Evolutionary conservation across 2,329 filamentous ascomycete genomes (phyloP), one percentile per base, ranked within the genome.

Genomic region (Lithohypha guttulata): DNA sequence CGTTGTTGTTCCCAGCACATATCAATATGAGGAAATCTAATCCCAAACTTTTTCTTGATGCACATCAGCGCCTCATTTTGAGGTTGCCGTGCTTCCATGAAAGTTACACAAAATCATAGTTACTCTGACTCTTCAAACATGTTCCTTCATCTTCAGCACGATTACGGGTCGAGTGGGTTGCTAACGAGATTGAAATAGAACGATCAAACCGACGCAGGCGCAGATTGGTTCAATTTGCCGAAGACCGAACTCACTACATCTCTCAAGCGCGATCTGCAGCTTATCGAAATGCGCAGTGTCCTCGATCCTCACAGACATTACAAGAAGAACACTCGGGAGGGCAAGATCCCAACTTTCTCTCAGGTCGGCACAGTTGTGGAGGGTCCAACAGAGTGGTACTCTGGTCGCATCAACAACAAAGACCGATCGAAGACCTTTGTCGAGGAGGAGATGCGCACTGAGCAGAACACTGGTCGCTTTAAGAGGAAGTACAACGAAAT

Each of bases 261-360:
- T 55, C 69, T 95, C 45, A 93, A 87, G 62, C 75, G 85, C 51
- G 89, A 98, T 57, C 69, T 95, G 35, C 86, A 95, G 60, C 68
- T 96, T 8, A 68, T 98, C 43, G 79, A 84, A 49, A 89, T 95
- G 81, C 78, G 91, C 59, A 80, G 79, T 41, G 79, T 94, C 14
- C 70, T 96, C 15, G 89, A 96, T 50, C 79, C 86, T 1, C 89
- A 96, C 58, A 72, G 82, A 34, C 82, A 89, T 54, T 93, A 93
- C 69, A 93, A 89, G 59, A 96, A 95, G 60, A 73, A 66, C 35
- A 71, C 76, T 40, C 41, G 47, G n/a, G 86, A 81, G 56, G 70
- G 73, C 42, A 68, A 75, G 44, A 63, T 81, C 1, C 91, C 91
- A 1, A 77, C 85, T 45, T 96, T 82, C 57, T 93, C 83, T 14